Conservation (phyloP, 768 basidiomycete genomes). For the Podaxis sp. region DNA sequence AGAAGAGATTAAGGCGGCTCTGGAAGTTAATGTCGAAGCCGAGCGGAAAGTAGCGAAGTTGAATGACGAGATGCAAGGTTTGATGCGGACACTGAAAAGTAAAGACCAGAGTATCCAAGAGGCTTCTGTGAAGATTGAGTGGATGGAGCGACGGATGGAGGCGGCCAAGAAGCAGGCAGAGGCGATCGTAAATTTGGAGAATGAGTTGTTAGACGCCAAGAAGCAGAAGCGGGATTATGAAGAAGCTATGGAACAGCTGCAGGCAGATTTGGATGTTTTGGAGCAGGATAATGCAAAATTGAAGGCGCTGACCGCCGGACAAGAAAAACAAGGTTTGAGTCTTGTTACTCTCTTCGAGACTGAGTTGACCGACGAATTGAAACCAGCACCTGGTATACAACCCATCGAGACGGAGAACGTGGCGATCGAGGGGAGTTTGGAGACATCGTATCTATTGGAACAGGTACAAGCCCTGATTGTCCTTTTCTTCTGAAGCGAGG, state of each 20-base stretch:
- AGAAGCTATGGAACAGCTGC: conserved; percentile 91
- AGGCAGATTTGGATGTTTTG: conserved; percentile 79
- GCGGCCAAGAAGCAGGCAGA: conserved; percentile 89
- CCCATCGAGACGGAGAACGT: conserved; percentile 55
- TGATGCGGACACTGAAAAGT: conserved; percentile 78
- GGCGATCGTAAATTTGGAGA: conserved; percentile 74
- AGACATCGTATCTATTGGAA: conserved; percentile 84
- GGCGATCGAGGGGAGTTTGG: conserved; percentile 74
- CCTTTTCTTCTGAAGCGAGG: not conserved
- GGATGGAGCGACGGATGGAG: conserved; percentile 93
- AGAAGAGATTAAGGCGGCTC: conserved; percentile 74
- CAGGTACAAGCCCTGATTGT: conserved; percentile 47
- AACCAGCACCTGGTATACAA: conserved; percentile 42
- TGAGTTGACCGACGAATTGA: not conserved
- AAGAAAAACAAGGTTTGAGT: conserved; percentile 66
- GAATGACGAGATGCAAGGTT: conserved; percentile 85
- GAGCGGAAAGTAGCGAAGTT: conserved; percentile 83
- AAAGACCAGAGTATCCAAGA: conserved; percentile 92
- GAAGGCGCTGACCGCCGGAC: conserved; percentile 59
- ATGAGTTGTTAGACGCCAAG: conserved; percentile 70
- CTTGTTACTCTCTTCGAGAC: not conserved
- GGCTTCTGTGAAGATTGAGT: conserved; percentile 84
- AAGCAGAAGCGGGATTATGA: conserved; percentile 89
- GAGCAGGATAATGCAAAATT: conserved; percentile 88
- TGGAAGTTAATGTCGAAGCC: conserved; percentile 87